Percentiles rank a stretch among this genome's conserved stretches.
phyloP scores from a whole-genome alignment of 192 early-diverging fungal species.

The Backusella sp. region DNA sequence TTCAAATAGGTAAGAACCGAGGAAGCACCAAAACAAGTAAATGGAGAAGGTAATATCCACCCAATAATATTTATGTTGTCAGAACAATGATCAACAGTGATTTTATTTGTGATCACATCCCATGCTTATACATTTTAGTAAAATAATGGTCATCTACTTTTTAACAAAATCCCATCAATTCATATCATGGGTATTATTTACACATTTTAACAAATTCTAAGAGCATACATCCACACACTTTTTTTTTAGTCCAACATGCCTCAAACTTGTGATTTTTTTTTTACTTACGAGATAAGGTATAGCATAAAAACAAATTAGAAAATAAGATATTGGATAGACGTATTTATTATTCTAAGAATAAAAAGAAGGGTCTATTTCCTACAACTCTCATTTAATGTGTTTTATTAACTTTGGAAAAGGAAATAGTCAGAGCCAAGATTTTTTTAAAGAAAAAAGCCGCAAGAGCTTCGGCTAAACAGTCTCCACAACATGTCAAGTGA shows the following conservation, averaged over 20 bases:
- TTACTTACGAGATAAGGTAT: not conserved
- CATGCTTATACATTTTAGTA: not conserved
- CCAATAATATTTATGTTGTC: not conserved
- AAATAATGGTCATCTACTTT: not conserved
- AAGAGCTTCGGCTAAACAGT: not conserved
- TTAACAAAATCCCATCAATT: not conserved
- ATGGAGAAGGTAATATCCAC: not conserved
- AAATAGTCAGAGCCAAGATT: not conserved
- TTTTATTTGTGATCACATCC: not conserved
- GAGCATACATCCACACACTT: too few species aligned
- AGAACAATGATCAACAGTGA: slow-evolving; percentile 4
- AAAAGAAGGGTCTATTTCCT: too few species aligned
- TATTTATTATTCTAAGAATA: too few species aligned
- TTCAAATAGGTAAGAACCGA: not conserved
- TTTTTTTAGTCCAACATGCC: not conserved
- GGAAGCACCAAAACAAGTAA: not conserved
- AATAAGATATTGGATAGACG: not conserved
- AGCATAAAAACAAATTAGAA: not conserved
- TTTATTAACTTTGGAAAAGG: not conserved
- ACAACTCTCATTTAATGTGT: not conserved
- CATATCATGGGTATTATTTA: not conserved
- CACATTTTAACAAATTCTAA: not conserved
- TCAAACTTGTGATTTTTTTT: not conserved
- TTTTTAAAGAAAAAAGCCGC: not conserved
- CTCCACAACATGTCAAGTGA: not conserved